Conservation (phyloP, 345 rosid species). For the Streptanthus diversifolius region DNA sequence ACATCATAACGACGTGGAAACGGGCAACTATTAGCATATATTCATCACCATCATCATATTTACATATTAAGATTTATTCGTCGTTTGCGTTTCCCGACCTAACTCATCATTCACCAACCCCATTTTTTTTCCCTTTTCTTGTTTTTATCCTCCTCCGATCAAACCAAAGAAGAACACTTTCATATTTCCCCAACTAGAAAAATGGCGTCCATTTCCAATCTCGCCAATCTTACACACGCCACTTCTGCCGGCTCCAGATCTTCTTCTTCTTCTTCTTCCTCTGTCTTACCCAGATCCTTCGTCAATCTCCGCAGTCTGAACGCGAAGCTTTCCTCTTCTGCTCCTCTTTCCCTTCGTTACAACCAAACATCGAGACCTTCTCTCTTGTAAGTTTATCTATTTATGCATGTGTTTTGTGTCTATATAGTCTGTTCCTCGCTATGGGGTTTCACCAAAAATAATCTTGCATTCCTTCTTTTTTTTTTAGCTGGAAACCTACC, state of each 20-base stretch:
- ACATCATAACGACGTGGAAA: neutral
- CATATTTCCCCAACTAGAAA: neutral
- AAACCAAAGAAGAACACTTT: conserved; percentile 18
- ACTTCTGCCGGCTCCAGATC: conserved; percentile 36
- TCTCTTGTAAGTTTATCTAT: conserved; percentile 48
- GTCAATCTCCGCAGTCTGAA: conserved; percentile 37
- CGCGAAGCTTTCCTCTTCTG: conserved; percentile 51
- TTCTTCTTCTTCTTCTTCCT: conserved; percentile 49
- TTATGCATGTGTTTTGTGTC: neutral
- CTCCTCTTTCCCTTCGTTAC: conserved; percentile 42
- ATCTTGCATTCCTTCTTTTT: neutral
- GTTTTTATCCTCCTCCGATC: conserved; percentile 25
- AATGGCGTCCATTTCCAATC: conserved; percentile 86
- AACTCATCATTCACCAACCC: conserved; percentile 33
- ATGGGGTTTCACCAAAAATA: neutral
- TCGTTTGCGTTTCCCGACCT: conserved; percentile 23
- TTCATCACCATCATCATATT: neutral
- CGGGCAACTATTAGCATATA: conserved; percentile 14
- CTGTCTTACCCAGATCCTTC: conserved; percentile 36
- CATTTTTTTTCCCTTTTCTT: neutral
- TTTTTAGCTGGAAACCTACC: neutral
- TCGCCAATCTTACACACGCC: conserved; percentile 42
- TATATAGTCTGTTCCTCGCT: conserved; percentile 6
- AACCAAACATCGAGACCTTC: conserved; percentile 37
- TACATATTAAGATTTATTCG: neutral